Evolutionary conservation across 495 filamentous ascomycete species (phyloP).

Genomic region (Cudoniella acicularis): DNA sequence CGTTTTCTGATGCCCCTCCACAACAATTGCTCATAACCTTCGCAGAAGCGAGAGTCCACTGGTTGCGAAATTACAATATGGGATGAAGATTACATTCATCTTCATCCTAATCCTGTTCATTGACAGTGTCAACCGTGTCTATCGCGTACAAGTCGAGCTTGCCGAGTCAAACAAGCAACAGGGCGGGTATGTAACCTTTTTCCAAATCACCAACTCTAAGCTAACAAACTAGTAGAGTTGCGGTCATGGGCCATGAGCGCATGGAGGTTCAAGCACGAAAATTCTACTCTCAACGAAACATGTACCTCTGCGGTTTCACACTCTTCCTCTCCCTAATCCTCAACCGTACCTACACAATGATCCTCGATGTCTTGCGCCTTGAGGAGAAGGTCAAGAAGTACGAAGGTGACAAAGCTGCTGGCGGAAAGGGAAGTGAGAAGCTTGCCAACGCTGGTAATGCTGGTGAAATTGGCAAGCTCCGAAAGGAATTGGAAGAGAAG

Average conservation of each 20-base stretch:
- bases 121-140: constrained; percentile 98
- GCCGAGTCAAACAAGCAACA: constrained; percentile 48
- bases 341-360: constrained; percentile 98
- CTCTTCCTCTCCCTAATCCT: constrained; percentile 98
- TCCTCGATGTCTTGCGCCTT: constrained; percentile 87
- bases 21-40: constrained; percentile 7
- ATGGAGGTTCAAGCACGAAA: constrained; percentile 99
- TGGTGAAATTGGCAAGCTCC: constrained; percentile 69
- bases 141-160: constrained; percentile 92
- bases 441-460: constrained; percentile 62
- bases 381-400: constrained; percentile 88
- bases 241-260: constrained; percentile 81
- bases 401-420: constrained; percentile 70
- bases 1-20: background rate
- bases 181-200: constrained; percentile 34
- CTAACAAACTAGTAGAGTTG: constrained; percentile 45
- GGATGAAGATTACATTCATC: constrained; percentile 86
- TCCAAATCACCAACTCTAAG: background rate
- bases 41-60: constrained; percentile 73
- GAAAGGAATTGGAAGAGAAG: constrained; percentile 65
- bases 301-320: constrained; percentile 99
- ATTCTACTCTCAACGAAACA: constrained; percentile 99
- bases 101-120: constrained; percentile 98
- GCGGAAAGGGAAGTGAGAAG: constrained; percentile 65
- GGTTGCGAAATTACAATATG: constrained; percentile 49